Evolutionary conservation across 1,284 basidiomycete genomes (phyloP).

Genomic region (Boletus albobrunnescens): DNA sequence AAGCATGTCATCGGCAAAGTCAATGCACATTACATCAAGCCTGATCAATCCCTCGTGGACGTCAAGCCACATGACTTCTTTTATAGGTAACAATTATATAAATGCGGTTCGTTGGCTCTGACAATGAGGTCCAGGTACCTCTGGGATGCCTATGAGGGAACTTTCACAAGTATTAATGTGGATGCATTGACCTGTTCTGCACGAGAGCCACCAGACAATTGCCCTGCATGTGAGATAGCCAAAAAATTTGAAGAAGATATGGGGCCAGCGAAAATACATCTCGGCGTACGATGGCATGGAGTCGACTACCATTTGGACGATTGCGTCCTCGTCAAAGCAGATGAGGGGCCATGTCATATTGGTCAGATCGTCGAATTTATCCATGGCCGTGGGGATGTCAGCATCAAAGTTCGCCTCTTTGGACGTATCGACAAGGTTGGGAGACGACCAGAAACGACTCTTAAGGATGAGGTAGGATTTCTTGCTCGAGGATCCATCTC

Average conservation of each 20-base stretch:
- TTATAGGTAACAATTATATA: constrained; percentile 44
- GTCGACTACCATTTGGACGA: constrained; percentile 52
- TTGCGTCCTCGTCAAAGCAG: constrained; percentile 47
- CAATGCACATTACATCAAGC: constrained; percentile 36
- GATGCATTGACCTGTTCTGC: constrained; percentile 16
- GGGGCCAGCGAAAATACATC: constrained; percentile 24
- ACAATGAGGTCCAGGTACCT: constrained; percentile 19
- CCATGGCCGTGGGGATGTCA: neutral
- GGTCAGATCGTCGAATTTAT: constrained; percentile 35
- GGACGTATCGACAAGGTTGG: constrained; percentile 36
- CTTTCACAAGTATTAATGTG: constrained; percentile 21
- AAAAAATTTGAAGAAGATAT: constrained; percentile 31
- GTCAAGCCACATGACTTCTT: constrained; percentile 46
- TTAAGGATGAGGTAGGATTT: constrained; percentile 39
- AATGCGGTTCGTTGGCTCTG: constrained; percentile 1
- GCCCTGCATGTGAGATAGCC: constrained; percentile 41
- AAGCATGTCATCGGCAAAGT: constrained; percentile 44
- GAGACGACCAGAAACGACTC: constrained; percentile 21
- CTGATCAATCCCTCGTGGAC: constrained; percentile 12
- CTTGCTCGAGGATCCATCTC: neutral
- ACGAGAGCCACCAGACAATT: constrained; percentile 43
- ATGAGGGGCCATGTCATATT: constrained; percentile 35
- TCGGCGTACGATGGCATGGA: constrained; percentile 43
- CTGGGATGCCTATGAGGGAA: constrained; percentile 21
- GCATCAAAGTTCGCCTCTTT: constrained; percentile 29